phyloP scores from a whole-genome alignment of 345 rosid species.

The Erucastrum elatum region DNA sequence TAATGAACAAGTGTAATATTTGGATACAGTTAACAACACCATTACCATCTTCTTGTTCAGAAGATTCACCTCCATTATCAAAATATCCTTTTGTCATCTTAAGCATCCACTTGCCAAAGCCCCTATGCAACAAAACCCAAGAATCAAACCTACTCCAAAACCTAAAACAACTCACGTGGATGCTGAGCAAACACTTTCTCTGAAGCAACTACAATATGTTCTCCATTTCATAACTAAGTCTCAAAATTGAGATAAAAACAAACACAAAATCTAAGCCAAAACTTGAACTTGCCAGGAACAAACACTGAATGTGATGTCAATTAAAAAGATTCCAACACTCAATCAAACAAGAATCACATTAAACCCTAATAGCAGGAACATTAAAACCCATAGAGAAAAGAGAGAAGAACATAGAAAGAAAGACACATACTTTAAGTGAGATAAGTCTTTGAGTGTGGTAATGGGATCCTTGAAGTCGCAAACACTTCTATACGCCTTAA shows the following conservation, averaged over 20 bases:
- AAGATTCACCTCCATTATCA: conserved; percentile 43
- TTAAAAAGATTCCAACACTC: neutral
- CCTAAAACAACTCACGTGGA: too few species aligned
- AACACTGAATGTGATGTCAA: neutral
- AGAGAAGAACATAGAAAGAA: too few species aligned
- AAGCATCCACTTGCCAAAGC: conserved; percentile 87
- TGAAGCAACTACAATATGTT: neutral
- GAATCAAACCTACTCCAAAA: conserved; percentile 18
- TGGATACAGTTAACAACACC: conserved; percentile 15
- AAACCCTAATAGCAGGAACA: too few species aligned
- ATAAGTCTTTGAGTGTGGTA: conserved; percentile 69
- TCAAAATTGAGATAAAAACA: neutral
- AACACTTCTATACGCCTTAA: conserved; percentile 56
- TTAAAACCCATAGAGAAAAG: too few species aligned
- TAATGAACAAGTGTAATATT: conserved; percentile 1
- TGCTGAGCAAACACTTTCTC: neutral
- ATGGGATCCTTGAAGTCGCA: conserved; percentile 58
- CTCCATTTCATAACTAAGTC: neutral
- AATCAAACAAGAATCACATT: too few species aligned
- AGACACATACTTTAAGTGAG: conserved; percentile 62
- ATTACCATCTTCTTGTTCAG: conserved; percentile 57
- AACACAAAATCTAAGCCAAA: neutral
- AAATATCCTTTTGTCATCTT: conserved; percentile 68
- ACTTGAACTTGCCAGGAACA: too few species aligned
- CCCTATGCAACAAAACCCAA: conserved; percentile 52